Evolutionary conservation across 768 basidiomycete species (phyloP).

Genomic region (Tephrocybe rancida): DNA sequence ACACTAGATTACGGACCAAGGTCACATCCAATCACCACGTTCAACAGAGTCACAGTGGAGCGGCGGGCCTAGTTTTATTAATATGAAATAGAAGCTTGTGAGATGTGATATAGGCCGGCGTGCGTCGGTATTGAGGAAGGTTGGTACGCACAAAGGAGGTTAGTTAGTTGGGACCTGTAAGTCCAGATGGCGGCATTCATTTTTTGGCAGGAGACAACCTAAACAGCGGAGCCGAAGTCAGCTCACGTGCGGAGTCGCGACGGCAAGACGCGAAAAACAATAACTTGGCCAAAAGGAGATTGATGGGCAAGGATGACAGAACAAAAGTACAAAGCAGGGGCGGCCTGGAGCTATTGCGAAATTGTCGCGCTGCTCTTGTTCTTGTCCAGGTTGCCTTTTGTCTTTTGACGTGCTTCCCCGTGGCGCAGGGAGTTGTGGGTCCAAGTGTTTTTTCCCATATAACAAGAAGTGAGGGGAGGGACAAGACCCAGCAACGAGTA

Average conservation of each 20-base stretch:
- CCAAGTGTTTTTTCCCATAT: slow-evolving; percentile 24
- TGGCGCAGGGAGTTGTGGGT: slow-evolving; percentile 31
- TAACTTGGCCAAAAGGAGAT: slow-evolving; percentile 13
- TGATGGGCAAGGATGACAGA: slow-evolving; percentile 3
- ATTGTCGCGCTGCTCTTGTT: slow-evolving; percentile 14
- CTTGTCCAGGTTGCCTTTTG: slow-evolving; percentile 22
- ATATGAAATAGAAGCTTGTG: no score
- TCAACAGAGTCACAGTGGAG: no score
- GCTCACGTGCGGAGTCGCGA: slow-evolving; percentile 15
- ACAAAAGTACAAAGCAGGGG: slow-evolving; percentile 17
- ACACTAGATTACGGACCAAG: no score
- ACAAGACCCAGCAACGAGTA: slow-evolving; percentile 19
- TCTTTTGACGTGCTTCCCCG: slow-evolving; percentile 17
- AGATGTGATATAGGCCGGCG: no score
- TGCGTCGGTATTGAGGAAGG: no score
- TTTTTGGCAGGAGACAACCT: neutral
- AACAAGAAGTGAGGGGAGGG: slow-evolving; percentile 9
- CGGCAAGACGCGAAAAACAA: slow-evolving; percentile 15
- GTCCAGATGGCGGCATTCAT: no score
- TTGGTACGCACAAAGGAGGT: no score
- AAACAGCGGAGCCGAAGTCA: neutral
- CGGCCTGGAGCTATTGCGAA: neutral
- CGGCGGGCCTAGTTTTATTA: no score
- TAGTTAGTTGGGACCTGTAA: neutral
- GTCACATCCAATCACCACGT: no score